Evolutionary conservation across 2,329 filamentous ascomycete genomes (phyloP), one percentile per base, ranked within the genome.

Genomic region (Tothia fuscella): DNA sequence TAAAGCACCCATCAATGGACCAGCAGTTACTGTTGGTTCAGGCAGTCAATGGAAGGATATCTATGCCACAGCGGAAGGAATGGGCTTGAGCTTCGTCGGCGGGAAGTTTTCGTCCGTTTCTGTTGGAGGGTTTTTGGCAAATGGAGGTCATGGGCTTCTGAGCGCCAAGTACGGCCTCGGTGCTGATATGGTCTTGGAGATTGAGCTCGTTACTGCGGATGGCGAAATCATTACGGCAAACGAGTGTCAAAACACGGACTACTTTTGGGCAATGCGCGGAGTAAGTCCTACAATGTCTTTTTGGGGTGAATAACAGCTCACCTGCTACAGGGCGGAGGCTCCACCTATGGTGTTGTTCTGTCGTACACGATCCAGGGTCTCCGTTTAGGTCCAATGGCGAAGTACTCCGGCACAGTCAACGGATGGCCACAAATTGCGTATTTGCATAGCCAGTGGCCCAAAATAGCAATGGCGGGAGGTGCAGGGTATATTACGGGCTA

Each of bases 181-280:
- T 2, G 54, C 52, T 13, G 61, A 64, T 41, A 57, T 62, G 45
- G 58, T 63, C n/a, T 42, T 62, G 3, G 52, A 52, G 13, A 63
- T 63, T 2, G 61, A 53, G 32, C 41, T 68, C 2, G 57, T 67
- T 3, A 54, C 64, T 41, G 52, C 54, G 2, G 41, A 56, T 6
- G 65, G 63, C 4, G 44, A 56, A 5, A 48, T 65, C 1, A 48
- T 62, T 5, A 54, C 61, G 4, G 64, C 63, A 2, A 56, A 61
- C 29, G 55, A 59, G 10, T 45, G 39, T 16, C 38, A 43, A 16
- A 45, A 45, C 22, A 13, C 16, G n/a, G 38, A 41, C 6, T 41
- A 41, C 19, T 41, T 41, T 30, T 41, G 38, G 38, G 38, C 38
- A 7, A 41, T 35, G 38, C 26, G 38, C 21, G 38, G 38, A 6